These are phyloP conservation scores for Paracorniculantispora psalliotae DNA, from an alignment of 2,329 filamentous ascomycete genomes.

Conservation along the genomic window DNA sequence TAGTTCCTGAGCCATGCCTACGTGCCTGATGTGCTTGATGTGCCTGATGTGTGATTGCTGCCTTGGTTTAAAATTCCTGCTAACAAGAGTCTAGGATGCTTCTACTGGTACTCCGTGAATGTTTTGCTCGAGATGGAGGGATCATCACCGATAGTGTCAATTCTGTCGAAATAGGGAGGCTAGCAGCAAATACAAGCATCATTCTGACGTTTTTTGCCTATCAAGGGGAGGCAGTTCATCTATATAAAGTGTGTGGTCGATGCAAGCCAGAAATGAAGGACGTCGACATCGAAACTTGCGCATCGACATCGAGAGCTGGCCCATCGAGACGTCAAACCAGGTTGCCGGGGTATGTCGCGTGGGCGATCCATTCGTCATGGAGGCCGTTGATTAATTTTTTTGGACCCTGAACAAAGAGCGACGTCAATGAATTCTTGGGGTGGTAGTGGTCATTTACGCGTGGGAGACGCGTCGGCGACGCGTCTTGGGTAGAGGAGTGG, in stretches of 20 bases:
- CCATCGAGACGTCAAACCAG: too few species aligned
- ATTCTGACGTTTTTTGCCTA: not conserved
- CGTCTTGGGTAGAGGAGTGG: not conserved
- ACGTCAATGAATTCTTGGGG: not conserved
- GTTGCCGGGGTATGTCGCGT: not conserved
- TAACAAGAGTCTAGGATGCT: not conserved
- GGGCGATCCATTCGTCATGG: constrained; percentile 10
- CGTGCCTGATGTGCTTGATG: too few species aligned
- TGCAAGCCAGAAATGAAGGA: not conserved
- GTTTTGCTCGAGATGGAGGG: not conserved
- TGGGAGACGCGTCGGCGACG: not conserved
- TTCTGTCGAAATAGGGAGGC: not conserved
- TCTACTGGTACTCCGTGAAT: constrained; percentile 1
- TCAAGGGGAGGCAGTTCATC: not conserved
- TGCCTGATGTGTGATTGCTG: not conserved
- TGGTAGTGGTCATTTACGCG: constrained; percentile 1
- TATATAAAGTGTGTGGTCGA: not conserved
- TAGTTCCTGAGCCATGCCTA: too few species aligned
- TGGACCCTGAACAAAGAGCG: not conserved
- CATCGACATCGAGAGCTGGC: not conserved
- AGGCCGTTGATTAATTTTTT: not conserved
- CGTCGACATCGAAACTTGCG: not conserved
- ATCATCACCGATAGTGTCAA: not conserved
- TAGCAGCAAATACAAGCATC: not conserved
- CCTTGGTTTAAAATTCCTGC: not conserved